Conservation (phyloP, 352 stramenopile species). For the Phytophthora sansomeana region DNA sequence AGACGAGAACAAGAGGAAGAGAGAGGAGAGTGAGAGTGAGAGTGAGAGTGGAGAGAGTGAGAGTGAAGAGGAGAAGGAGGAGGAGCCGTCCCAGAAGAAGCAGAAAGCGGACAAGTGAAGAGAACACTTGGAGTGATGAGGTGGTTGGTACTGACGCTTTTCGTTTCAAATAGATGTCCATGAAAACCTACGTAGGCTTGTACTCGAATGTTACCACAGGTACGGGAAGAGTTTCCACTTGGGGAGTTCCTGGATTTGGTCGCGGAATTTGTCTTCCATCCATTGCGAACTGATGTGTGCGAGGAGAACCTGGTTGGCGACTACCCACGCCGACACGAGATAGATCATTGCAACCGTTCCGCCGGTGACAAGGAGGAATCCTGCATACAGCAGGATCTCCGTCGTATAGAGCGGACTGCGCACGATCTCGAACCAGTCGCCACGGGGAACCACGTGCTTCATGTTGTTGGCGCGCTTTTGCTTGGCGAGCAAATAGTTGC, state of each 20-base stretch:
- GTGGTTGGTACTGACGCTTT: background rate
- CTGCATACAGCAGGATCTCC: slow-evolving; percentile 72
- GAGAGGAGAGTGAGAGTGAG: slow-evolving; percentile 21
- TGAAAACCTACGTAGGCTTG: too few species aligned
- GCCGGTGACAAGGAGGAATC: slow-evolving; percentile 53
- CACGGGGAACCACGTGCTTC: slow-evolving; percentile 62
- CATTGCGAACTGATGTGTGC: slow-evolving; percentile 62
- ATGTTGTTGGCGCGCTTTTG: slow-evolving; percentile 62
- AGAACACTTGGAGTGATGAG: background rate
- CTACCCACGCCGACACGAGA: slow-evolving; percentile 61
- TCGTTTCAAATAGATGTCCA: slow-evolving; percentile 16
- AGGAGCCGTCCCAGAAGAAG: slow-evolving; percentile 31
- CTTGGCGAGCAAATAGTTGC: slow-evolving; percentile 62
- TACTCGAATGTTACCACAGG: slow-evolving; percentile 39
- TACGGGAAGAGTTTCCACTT: slow-evolving; percentile 51
- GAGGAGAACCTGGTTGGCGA: slow-evolving; percentile 70
- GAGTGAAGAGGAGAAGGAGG: slow-evolving; percentile 42
- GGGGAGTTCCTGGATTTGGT: slow-evolving; percentile 33
- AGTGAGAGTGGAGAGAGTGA: slow-evolving; percentile 43
- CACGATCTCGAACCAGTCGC: slow-evolving; percentile 74
- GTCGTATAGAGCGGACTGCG: slow-evolving; percentile 70
- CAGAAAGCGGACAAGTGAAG: slow-evolving; percentile 28
- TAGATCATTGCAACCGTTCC: slow-evolving; percentile 51
- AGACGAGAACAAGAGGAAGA: slow-evolving; percentile 46
- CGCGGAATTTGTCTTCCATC: slow-evolving; percentile 69